Base-by-base conservation (phyloP, 805 yeast species). In the Monosporozyma unispora region DNA sequence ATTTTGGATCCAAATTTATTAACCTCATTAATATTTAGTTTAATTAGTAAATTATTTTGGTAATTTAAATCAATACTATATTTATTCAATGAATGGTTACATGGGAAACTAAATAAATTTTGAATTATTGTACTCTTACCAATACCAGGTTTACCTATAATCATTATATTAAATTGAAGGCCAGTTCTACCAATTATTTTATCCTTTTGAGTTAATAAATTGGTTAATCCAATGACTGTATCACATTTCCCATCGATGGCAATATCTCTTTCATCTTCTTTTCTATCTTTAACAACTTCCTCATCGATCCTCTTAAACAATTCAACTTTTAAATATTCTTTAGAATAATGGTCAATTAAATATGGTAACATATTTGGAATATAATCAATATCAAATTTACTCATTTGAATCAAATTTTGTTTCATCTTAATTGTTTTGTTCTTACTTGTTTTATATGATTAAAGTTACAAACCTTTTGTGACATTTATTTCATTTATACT, bases 101-200 rank as follows among this genome's bases (percentile, higher is more conserved):
- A n/a, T n/a, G 42, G 7, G 21, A 39, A 21, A 10, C 12, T 14
- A 39, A 39, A 39, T 39, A 39, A 21, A 21, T 39, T 39, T 11
- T 39, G 21, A 4, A 39, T 39, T 21, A 39, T 39, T 21, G 91
- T 80, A 3, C 87, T 79, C 62, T 87, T 87, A 44, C 95, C 96
- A 47, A 86, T 73, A 3, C 96, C 96, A 46, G 84, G 74, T 66
- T 84, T 89, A 28, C 97, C 96, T 45, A 84, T 89, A 35, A 88
- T 80, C 85, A 89, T 80, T 50, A 90, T 60, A 44, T 95, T 87
- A 68, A 87, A 84, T 23, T 81, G 72, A 19, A 87, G 80, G 16
- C 96, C 96, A 50, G 73, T 72, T 53, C 73, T 77, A 45, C 76
- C 58, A 10, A 54, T 57, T 31, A 66, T 47, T 3, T 47, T 49